These are phyloP conservation scores for Cinnamomum chago DNA, from an alignment of 164 flowering plant genomes.

Conservation along the genomic window DNA sequence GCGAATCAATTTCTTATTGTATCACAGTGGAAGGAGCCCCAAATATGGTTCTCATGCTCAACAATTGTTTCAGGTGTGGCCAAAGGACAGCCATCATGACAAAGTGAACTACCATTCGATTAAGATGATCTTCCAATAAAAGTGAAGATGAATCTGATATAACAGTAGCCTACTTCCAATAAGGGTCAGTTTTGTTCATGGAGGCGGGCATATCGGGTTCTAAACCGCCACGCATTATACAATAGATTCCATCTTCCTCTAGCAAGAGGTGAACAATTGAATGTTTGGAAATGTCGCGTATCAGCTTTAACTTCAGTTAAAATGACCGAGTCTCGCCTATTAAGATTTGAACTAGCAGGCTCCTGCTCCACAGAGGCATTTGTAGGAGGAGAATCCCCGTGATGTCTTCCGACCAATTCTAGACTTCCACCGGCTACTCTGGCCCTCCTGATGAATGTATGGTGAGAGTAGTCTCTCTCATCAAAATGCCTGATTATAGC, in stretches of 20 bases:
- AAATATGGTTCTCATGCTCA: too few species aligned
- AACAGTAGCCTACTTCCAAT: too few species aligned
- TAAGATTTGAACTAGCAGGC: background rate
- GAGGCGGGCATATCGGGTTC: background rate
- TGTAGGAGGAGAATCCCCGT: background rate
- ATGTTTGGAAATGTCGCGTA: background rate
- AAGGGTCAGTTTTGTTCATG: background rate
- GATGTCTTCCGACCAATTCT: background rate
- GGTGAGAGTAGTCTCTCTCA: conserved; percentile 16
- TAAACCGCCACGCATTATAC: background rate
- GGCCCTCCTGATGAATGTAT: conserved; percentile 12
- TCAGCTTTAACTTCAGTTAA: background rate
- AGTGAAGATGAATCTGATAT: too few species aligned
- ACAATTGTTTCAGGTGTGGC: too few species aligned
- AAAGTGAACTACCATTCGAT: too few species aligned
- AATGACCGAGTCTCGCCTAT: background rate
- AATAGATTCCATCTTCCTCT: background rate
- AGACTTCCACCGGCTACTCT: background rate
- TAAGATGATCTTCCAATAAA: too few species aligned
- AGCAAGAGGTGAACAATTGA: background rate
- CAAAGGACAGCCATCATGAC: too few species aligned
- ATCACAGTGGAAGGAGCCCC: too few species aligned
- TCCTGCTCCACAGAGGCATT: background rate
- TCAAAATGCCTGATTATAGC: conserved; percentile 9
- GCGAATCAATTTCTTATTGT: too few species aligned